Evolutionary conservation across 202 grass and related monocot species (phyloP).

Genomic region (Setaria italica): DNA sequence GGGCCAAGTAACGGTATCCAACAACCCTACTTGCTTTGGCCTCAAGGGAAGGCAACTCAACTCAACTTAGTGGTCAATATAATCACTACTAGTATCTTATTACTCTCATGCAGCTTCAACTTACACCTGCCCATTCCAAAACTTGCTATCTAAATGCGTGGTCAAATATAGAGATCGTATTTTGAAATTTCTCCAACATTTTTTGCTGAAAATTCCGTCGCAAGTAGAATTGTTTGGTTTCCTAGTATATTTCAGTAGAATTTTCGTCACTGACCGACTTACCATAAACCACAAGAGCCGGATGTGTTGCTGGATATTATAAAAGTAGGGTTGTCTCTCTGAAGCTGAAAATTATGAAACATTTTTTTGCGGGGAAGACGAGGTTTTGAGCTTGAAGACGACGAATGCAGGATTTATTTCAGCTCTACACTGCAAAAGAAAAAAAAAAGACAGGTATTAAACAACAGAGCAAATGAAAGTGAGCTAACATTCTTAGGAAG

Average conservation of each 20-base stretch:
- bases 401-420: neutral
- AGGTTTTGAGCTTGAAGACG: neutral
- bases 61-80: neutral
- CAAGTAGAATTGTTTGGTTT: neutral
- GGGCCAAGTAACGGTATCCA: constrained; percentile 16
- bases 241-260: neutral
- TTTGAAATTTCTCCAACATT: neutral
- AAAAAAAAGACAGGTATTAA: neutral
- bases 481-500: neutral
- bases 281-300: neutral
- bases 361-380: neutral
- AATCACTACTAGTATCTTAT: neutral
- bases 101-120: neutral
- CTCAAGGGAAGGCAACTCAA: constrained; percentile 22
- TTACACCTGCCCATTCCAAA: neutral
- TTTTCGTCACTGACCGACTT: constrained; percentile 9
- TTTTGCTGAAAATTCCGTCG: neutral
- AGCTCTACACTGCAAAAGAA: neutral
- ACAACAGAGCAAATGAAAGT: neutral
- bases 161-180: neutral
- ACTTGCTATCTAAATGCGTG: neutral
- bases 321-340: neutral
- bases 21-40: constrained; percentile 35
- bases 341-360: neutral
- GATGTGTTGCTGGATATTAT: neutral